phyloP scores from a whole-genome alignment of 139 green algal genomes.

The Limnomonas spitsbergensis region DNA sequence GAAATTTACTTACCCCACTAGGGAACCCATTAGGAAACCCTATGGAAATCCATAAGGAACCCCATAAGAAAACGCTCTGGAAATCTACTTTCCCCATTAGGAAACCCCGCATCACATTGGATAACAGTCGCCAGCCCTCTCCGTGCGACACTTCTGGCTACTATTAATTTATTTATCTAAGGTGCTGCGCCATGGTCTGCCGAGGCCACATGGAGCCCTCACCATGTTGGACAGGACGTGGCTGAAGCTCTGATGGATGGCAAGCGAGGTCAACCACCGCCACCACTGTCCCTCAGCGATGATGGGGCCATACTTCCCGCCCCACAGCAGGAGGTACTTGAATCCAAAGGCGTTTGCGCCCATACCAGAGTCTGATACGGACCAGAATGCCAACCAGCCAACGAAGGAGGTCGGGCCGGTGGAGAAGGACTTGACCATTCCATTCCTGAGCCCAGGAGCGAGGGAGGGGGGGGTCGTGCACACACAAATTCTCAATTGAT shows the following conservation, averaged over 20 bases:
- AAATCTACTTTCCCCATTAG: too few relatives aligned
- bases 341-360: constrained; percentile 6
- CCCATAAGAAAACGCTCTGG: too few relatives aligned
- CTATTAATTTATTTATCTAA: neutral
- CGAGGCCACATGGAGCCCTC: neutral
- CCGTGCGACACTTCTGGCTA: neutral
- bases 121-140: neutral
- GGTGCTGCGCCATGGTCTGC: neutral
- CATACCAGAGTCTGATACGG: too few relatives aligned
- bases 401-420: neutral
- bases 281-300: constrained; percentile 12
- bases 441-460: too few relatives aligned
- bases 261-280: constrained; percentile 21
- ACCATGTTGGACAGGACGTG: constrained; percentile 24
- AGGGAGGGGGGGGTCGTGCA: too few relatives aligned
- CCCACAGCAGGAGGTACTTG: constrained; percentile 22
- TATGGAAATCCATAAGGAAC: too few relatives aligned
- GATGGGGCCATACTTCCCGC: constrained; percentile 11
- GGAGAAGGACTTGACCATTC: neutral
- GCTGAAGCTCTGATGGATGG: constrained; percentile 20
- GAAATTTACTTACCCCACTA: too few relatives aligned
- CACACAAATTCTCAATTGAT: too few relatives aligned
- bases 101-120: neutral
- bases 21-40: too few relatives aligned
- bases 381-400: neutral